These are phyloP conservation scores for Tarenaya hassleriana DNA, from an alignment of 345 rosid species.

Conservation along the genomic window DNA sequence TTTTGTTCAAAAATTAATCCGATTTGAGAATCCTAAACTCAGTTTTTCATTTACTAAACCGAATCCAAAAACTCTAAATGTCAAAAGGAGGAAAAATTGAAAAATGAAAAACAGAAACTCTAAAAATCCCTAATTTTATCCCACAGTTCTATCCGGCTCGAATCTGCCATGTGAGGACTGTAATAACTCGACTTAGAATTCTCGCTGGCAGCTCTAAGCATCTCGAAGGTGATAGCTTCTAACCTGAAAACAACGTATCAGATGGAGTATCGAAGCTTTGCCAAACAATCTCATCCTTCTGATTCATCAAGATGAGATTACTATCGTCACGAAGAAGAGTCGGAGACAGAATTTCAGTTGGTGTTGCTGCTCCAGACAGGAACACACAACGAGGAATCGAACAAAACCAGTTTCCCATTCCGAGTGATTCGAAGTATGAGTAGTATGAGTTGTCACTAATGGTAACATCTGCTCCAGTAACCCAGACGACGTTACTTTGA, in stretches of 20 bases:
- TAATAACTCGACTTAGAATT: constrained; percentile 62
- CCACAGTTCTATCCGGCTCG: constrained; percentile 48
- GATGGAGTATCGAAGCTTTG: constrained; percentile 70
- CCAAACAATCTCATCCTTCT: constrained; percentile 45
- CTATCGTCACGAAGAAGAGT: constrained; percentile 63
- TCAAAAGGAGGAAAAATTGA: no score
- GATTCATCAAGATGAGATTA: constrained; percentile 52
- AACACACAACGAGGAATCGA: constrained; percentile 39
- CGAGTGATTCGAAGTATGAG: constrained; percentile 51
- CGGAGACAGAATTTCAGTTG: constrained; percentile 40
- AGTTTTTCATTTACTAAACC: no score
- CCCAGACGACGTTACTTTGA: constrained; percentile 58
- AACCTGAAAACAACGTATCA: constrained; percentile 68
- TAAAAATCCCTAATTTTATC: no score
- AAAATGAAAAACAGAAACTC: no score
- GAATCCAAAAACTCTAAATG: no score
- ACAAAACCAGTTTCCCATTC: constrained; percentile 58
- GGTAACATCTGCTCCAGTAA: constrained; percentile 52
- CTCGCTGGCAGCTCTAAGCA: constrained; percentile 57
- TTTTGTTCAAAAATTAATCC: no score
- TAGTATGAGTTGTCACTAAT: constrained; percentile 58
- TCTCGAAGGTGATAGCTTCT: constrained; percentile 37
- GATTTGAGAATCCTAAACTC: no score
- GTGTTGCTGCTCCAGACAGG: constrained; percentile 56
- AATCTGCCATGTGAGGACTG: constrained; percentile 49